Conservation (phyloP, 2,329 filamentous ascomycete genomes). For the Talaromyces sp. region DNA sequence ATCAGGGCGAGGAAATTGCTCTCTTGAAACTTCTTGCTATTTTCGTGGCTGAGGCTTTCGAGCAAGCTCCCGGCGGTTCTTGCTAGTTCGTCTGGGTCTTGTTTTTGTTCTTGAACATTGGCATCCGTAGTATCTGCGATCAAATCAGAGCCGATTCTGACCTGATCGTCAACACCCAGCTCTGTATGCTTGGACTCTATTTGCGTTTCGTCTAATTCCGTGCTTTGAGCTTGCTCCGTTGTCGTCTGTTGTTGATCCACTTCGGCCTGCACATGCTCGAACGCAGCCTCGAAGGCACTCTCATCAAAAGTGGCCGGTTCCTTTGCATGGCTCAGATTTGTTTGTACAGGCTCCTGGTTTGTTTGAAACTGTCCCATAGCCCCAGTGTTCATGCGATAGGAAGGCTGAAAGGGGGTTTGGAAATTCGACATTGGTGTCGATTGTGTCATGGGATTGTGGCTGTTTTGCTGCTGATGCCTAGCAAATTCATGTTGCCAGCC, state of each 20-base stretch:
- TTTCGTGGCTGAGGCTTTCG: constrained; percentile 63
- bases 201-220: constrained; percentile 10
- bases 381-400: constrained; percentile 20
- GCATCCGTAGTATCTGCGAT: constrained; percentile 34
- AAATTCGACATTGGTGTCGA: constrained; percentile 20
- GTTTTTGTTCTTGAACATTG: constrained; percentile 26
- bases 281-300: constrained; percentile 43
- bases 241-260: constrained; percentile 26
- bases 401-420: constrained; percentile 26
- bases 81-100: constrained; percentile 64
- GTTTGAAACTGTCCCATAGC: constrained; percentile 20
- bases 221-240: constrained; percentile 11
- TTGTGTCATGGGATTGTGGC: constrained; percentile 20
- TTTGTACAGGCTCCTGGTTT: constrained; percentile 22
- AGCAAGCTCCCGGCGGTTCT: constrained; percentile 68
- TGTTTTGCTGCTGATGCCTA: constrained; percentile 31
- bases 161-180: constrained; percentile 16
- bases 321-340: constrained; percentile 10
- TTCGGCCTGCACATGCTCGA: constrained; percentile 37
- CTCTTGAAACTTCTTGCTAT: constrained; percentile 70
- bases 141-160: constrained; percentile 41
- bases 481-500: constrained; percentile 62
- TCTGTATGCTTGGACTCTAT: constrained; percentile 7
- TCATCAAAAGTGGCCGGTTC: constrained; percentile 35
- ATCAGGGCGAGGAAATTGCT: constrained; percentile 74